Evolutionary conservation across 1,284 basidiomycete species (phyloP).

Genomic region (Cutaneotrichosporon sp.): DNA sequence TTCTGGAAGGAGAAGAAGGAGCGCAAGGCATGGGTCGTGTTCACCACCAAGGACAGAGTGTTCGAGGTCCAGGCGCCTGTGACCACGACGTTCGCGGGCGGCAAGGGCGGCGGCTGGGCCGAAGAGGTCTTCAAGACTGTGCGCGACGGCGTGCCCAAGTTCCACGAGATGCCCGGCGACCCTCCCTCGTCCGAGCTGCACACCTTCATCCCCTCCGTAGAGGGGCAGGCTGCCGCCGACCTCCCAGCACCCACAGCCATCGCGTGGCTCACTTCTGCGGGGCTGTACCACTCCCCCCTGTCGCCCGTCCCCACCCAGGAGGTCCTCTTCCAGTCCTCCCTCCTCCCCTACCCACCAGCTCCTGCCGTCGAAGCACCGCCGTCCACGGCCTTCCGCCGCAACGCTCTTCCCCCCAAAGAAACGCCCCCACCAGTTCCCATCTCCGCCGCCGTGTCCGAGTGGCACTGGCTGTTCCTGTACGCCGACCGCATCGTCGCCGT

Average conservation of each 20-base stretch:
- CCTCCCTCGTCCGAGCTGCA: conserved; percentile 72
- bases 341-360: conserved; percentile 62
- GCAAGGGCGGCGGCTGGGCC: conserved; percentile 68
- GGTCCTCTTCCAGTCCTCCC: conserved; percentile 39
- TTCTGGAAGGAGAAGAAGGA: conserved; percentile 52
- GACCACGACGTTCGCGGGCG: conserved; percentile 34
- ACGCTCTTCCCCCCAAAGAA: conserved; percentile 22
- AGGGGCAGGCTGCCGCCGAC: conserved; percentile 63
- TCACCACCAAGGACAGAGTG: conserved; percentile 83
- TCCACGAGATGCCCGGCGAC: conserved; percentile 79
- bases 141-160: conserved; percentile 74
- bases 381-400: conserved; percentile 48
- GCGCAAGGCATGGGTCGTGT: conserved; percentile 62
- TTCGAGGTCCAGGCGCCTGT: conserved; percentile 81
- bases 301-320: conserved; percentile 37
- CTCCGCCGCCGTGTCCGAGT: conserved; percentile 84
- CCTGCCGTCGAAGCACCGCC: conserved; percentile 58
- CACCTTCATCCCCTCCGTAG: conserved; percentile 66
- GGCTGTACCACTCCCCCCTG: conserved; percentile 74
- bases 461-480: conserved; percentile 89
- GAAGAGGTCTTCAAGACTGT: conserved; percentile 72
- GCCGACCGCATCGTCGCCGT: conserved; percentile 75
- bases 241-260: conserved; percentile 61
- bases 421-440: conserved; percentile 59
- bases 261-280: conserved; percentile 89